Evolutionary conservation across 306 rosid genomes (phyloP).

Genomic region (Vicia villosa): DNA sequence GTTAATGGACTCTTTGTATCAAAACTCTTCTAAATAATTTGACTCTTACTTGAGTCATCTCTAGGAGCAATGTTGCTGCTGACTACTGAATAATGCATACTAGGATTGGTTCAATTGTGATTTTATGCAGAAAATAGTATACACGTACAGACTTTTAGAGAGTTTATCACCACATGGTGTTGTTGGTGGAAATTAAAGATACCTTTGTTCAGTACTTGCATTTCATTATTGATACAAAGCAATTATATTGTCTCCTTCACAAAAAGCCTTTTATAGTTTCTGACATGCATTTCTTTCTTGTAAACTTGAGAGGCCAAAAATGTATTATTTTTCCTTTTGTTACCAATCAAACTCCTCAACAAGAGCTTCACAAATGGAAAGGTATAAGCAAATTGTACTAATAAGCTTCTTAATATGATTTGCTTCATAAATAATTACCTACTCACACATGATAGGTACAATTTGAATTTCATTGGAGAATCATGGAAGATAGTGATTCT

Average conservation of each 20-base stretch:
- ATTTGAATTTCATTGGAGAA: no score
- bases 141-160: neutral
- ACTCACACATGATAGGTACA: no score
- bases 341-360: neutral
- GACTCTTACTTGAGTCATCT: conserved; percentile 24
- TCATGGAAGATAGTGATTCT: no score
- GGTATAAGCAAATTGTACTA: no score
- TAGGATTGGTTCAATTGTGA: conserved; percentile 18
- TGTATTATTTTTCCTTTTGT: conserved; percentile 13
- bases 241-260: conserved; percentile 26
- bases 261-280: conserved; percentile 25
- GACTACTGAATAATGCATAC: conserved; percentile 6
- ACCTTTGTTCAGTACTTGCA: conserved; percentile 3
- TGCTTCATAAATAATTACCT: no score
- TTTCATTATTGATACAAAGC: conserved; percentile 32
- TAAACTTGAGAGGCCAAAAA: conserved; percentile 6
- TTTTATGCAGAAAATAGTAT: conserved; percentile 33
- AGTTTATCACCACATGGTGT: conserved; percentile 29
- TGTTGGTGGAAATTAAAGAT: conserved; percentile 26
- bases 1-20: no score
- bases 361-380: neutral
- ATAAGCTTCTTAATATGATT: no score
- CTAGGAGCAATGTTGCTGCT: conserved; percentile 14
- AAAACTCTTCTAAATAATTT: neutral
- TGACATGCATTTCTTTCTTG: conserved; percentile 30